Evolutionary conservation across 1,284 basidiomycete genomes (phyloP), one percentile per base, ranked within the genome.

Genomic region (Pyrrhoderma lamaoense): DNA sequence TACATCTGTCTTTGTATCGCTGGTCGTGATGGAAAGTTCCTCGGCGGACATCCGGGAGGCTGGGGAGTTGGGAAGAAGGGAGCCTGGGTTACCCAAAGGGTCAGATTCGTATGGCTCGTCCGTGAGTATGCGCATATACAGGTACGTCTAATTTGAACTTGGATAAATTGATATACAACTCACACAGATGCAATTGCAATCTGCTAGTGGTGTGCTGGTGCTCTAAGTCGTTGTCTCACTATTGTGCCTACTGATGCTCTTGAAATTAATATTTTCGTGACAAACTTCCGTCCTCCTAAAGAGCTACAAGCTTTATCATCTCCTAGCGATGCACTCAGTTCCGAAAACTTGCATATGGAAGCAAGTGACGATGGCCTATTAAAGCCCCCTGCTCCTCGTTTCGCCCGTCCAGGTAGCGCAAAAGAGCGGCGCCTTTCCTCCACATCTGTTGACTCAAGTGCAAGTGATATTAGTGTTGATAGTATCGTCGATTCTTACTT

Each of bases 51-150:
- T 39, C 58, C 65, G 2, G 71, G 74, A 16, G 70, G 75, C 3
- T 71, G 67, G 68, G 68, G 71, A 3, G 60, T 67, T 42, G 64
- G 64, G 1, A 60, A 59, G 37, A 60, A 60, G 14, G 64, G 63
- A 2, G 70, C 68, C 39, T 79, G 75, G 58, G 68, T 70, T 53
- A 80, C 78, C 1, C 70, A 65, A 37, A 74, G 88, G 1, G 75
- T 92, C 0, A 74, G 89, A 21, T 90, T 93, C 58, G 77, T 93
- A 2, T 93, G 91, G 91, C 76, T 93, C 45, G 73, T 90, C 45
- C 73, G 88, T 47, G 90, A 93, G 62, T 90, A 55, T 40, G 52
- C 49, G 23, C 49, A 55, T 40, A 51, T 55, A 2, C 53, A 51
- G 38, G 46, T 85, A 62, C n/a, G n/a, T n/a, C n/a, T 76, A 86